Evolutionary conservation across 1,284 basidiomycete species (phyloP), one percentile per base, ranked within the genome.

Genomic region (Ganoderma sp.): DNA sequence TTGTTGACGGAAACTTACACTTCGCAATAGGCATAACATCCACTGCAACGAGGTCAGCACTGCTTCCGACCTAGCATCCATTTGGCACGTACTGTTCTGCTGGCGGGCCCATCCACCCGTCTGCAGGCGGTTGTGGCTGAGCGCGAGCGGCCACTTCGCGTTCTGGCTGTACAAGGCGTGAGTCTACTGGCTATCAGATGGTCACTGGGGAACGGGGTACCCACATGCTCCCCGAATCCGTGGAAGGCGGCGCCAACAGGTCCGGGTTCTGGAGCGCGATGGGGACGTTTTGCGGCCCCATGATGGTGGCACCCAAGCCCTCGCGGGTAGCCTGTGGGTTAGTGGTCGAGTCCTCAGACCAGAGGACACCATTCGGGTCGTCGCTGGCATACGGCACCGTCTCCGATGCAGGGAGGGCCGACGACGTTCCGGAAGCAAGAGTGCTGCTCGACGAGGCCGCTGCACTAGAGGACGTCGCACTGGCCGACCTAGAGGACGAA

Each of bases 51-150:
- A n/a, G 84, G 39, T 59, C 37, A 56, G 41, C 19, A 54, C 25
- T 54, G 34, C 22, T 17, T 37, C 43, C 42, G 61, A 8, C 32
- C 34, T 54, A 56, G n/a, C 32, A 60, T 50, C 56, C 57, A 25
- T 19, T 56, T 58, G 63, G 28, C 34, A 71, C 82, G 56, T 69
- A 88, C 89, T 75, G 72, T 90, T 91, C 77, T 92, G 83, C 74
- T 90, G 85, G 68, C 90, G 84, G 54, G 90, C 88, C 90, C 90
- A 93, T 0, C 91, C 91, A 39, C 90, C 90, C 0, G 86, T 86
- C 68, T 88, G 86, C 25, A 93, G 77, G 54, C 90, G 86, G 74
- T 90, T 92, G 78, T 89, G 88, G 67, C 88, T 90, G 67, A 91
- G 77, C 69, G 83, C 80, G 78, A 91, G 90, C 0, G 90, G 86